A percentile compares a stretch with the other conserved stretches of the same genome.
These are phyloP conservation scores for Cucurbita pepo DNA, from an alignment of 306 rosid species.

Conservation along the genomic window DNA sequence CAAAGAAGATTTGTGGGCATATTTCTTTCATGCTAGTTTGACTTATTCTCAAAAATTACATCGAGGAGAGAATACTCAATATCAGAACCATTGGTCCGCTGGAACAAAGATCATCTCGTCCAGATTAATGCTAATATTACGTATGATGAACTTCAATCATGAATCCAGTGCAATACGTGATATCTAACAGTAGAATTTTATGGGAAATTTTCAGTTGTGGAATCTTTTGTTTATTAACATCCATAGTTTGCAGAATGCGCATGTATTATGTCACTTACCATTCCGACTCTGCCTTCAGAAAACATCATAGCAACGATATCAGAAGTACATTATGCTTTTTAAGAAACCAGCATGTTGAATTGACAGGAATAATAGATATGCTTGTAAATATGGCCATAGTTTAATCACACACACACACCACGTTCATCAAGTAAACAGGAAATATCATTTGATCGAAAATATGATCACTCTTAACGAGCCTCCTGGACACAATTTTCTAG, in stretches of 20 bases:
- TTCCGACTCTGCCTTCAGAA: background rate
- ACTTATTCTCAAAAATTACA: background rate
- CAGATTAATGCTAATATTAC: background rate
- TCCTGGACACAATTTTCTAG: background rate
- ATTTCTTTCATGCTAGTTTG: background rate
- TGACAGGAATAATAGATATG: background rate
- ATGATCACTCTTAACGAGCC: background rate
- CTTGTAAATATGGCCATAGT: background rate
- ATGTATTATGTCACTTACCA: background rate
- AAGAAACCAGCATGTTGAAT: background rate
- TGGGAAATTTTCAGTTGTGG: background rate
- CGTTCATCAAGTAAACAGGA: background rate
- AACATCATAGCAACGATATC: background rate
- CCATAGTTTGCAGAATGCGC: background rate
- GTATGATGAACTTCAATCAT: background rate
- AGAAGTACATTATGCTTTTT: background rate
- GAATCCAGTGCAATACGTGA: background rate
- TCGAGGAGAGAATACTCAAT: background rate
- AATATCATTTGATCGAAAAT: background rate
- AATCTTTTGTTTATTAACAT: background rate
- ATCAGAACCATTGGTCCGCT: background rate
- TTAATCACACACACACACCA: background rate
- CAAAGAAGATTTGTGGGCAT: background rate
- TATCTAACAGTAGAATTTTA: background rate
- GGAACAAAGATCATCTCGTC: background rate